These are phyloP conservation scores for Arbutus unedo DNA, from an alignment of 148 eudicot genomes.

Conservation along the genomic window DNA sequence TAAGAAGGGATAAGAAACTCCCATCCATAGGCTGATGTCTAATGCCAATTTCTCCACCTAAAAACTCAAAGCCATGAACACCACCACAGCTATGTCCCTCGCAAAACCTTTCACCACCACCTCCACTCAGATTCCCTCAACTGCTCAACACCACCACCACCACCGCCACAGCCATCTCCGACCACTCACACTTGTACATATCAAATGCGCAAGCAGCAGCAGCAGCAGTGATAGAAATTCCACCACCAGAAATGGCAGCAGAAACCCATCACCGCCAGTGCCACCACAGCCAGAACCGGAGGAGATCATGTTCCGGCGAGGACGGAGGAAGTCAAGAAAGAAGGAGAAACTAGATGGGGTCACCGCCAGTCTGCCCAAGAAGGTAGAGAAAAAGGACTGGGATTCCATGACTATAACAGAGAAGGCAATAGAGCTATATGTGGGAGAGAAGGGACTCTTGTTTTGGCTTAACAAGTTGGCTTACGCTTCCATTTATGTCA, in stretches of 20 bases:
- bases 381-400: conserved; percentile 48
- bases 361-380: background rate
- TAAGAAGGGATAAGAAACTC: conserved; percentile 20
- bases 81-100: conserved; percentile 17
- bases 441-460: conserved; percentile 71
- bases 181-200: conserved; percentile 5
- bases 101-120: conserved; percentile 26
- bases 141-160: background rate
- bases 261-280: conserved; percentile 8
- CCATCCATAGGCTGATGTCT: background rate
- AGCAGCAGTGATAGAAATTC: conserved; percentile 10
- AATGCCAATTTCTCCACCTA: background rate
- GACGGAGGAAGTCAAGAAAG: conserved; percentile 26
- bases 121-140: conserved; percentile 11
- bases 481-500: conserved; percentile 68
- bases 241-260: conserved; percentile 9
- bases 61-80: conserved; percentile 20
- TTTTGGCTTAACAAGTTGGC: conserved; percentile 91
- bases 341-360: conserved; percentile 19
- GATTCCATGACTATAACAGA: conserved; percentile 64
- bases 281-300: conserved; percentile 23
- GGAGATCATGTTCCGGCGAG: conserved; percentile 54
- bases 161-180: conserved; percentile 15
- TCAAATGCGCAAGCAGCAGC: conserved; percentile 21
- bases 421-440: conserved; percentile 61